Evolutionary conservation across 1,139 yeast genomes (phyloP), one percentile per base, ranked within the genome.

Genomic region (Geotrichum europaeum): DNA sequence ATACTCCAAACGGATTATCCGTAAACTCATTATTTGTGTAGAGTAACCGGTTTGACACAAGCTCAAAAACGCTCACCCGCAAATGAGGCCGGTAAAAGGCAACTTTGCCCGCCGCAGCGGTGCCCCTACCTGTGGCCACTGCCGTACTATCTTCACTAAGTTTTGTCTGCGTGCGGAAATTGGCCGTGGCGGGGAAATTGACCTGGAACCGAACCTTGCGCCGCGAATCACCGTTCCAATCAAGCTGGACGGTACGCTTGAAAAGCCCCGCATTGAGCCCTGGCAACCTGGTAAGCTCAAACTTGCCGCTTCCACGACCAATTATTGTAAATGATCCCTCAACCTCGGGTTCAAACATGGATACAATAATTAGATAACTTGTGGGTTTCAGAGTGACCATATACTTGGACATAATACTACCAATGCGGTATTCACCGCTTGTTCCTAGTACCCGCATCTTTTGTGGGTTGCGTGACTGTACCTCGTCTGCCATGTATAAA

Each of bases 1-100:
- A 80, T 0, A 78, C 69, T 0, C 85, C 85, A 66, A 78, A 79
- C 20, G 78, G 65, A 18, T 75, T 70, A 63, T 78, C 78, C 55
- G 72, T 72, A 79, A 84, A 82, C 13, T 70, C 65, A 55, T 76
- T 77, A 62, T 78, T 78, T 13, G 78, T 69, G 49, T 70, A 69
- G 0, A 74, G 53, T 12, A 64, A 59, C 10, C 61, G 51, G 53
- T 63, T 64, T 10, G 66, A 60, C 4, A 67, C 70, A 5, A 62
- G 56, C 34, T 69, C 70, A 60, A 68, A 73, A 4, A 75, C 56
- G 49, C 71, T 71, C 22, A 74, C 65, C 30, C 76, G 64, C 47
- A 73, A 58, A 43, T 68, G 68, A 0, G 74, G 71, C 24, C 67
- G 63, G 53, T 69, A 69, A 3, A 65, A 56, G 2, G 55, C 47